Evolutionary conservation across 495 filamentous ascomycete genomes (phyloP).

Genomic region (Penicillium waksmanii): DNA sequence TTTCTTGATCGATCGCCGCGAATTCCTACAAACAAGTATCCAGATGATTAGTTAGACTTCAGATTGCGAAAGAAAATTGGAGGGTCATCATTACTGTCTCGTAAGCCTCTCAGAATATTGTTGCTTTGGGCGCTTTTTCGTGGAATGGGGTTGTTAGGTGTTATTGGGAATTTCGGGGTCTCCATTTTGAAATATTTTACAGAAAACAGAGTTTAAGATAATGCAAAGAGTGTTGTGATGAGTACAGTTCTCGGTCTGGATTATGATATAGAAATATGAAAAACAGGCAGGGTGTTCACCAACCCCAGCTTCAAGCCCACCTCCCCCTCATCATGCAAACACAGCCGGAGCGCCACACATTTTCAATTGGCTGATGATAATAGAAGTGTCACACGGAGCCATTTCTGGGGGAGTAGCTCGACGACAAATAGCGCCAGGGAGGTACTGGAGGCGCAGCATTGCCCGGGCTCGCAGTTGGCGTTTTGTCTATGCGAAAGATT

Average conservation of each 20-base stretch:
- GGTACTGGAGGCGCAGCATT: not conserved
- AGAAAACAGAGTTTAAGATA: not conserved
- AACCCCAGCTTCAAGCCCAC: not conserved
- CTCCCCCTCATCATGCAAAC: not conserved
- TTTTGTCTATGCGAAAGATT: not conserved
- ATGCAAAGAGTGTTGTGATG: not conserved
- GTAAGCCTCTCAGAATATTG: not conserved
- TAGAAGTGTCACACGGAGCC: not conserved
- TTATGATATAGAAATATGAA: not conserved
- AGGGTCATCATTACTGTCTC: not conserved
- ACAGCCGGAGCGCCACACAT: not conserved
- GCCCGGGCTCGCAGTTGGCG: not conserved
- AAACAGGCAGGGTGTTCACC: not conserved
- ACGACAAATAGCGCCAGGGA: not conserved
- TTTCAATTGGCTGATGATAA: constrained; percentile 1
- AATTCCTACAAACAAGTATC: not conserved
- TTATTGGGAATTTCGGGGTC: not conserved
- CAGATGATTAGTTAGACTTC: not conserved
- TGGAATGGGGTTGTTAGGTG: not conserved
- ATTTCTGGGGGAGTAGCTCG: not conserved
- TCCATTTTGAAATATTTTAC: not conserved
- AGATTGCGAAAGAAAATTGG: not conserved
- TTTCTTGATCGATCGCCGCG: not conserved
- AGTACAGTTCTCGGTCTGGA: not conserved
- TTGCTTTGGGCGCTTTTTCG: not conserved